Evolutionary conservation across 208 protist genomes (phyloP).

Genomic region (Trypanosomatidae sp.): DNA sequence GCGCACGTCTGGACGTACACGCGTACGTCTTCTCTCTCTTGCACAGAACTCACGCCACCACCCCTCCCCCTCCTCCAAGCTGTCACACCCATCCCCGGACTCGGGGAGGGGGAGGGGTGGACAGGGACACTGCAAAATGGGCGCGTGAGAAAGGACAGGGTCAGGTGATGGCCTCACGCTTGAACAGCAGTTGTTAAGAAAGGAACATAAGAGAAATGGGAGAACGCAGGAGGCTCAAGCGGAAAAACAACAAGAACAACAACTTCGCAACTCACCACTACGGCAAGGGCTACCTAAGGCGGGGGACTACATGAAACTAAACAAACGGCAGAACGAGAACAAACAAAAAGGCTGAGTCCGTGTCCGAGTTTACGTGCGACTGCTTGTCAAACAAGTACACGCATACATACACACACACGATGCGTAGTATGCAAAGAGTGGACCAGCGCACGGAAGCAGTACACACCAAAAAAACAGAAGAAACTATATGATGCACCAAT

Average conservation of each 20-base stretch:
- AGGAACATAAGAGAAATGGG: conserved; percentile 4
- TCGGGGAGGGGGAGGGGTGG: background rate
- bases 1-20: background rate
- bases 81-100: background rate
- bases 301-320: background rate
- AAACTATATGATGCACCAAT: background rate
- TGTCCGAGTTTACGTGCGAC: background rate
- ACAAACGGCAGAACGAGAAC: background rate
- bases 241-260: conserved; percentile 1
- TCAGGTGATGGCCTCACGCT: background rate
- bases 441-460: background rate
- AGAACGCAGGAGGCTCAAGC: conserved; percentile 3
- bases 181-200: background rate
- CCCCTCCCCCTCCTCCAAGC: background rate
- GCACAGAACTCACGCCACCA: background rate
- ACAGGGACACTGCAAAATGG: too few relatives aligned
- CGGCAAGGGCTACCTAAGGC: background rate
- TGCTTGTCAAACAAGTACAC: background rate
- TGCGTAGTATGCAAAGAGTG: background rate
- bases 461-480: background rate
- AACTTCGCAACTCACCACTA: background rate
- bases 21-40: background rate
- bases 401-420: background rate
- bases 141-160: too few relatives aligned
- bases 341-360: background rate